Evolutionary conservation across 768 basidiomycete species (phyloP).

Genomic region (Rhodotorula paludigena): DNA sequence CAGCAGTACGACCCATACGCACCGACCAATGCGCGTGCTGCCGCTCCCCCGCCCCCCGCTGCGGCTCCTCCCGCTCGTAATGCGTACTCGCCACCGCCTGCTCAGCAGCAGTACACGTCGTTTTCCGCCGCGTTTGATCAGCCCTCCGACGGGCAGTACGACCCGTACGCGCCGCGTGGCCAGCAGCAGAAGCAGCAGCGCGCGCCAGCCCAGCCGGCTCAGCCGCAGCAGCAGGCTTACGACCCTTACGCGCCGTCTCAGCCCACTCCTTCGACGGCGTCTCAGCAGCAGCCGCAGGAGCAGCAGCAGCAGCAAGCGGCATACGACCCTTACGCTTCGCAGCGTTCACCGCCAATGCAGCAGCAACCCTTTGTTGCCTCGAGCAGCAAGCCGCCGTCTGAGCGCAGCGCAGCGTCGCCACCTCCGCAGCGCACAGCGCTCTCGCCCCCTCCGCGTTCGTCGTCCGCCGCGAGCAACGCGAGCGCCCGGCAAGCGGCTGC

Average conservation of each 20-base stretch:
- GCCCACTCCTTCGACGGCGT: not conserved
- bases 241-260: too few relatives aligned
- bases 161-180: slow-evolving; percentile 23
- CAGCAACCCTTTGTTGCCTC: not conserved
- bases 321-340: slow-evolving; percentile 11
- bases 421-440: not conserved
- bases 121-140: slow-evolving; percentile 17
- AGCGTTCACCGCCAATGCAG: slow-evolving; percentile 11
- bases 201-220: not conserved
- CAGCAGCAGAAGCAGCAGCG: slow-evolving; percentile 9
- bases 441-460: slow-evolving; percentile 24
- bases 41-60: not conserved
- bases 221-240: not conserved
- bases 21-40: not conserved
- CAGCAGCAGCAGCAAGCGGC: not conserved
- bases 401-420: not conserved
- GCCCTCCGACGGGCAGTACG: slow-evolving; percentile 1
- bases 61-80: not conserved
- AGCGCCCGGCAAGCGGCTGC: not conserved
- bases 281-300: not conserved
- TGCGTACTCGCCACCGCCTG: slow-evolving; percentile 15
- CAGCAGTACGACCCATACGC: slow-evolving; percentile 9
- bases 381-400: not conserved
- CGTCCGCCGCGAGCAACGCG: slow-evolving; percentile 2
- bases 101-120: slow-evolving; percentile 24